A percentile compares a stretch with the other conserved stretches of the same genome.
These are phyloP conservation scores for Cylindrotheca fusiformis DNA, from an alignment of 108 stramenopile species.

Conservation along the genomic window DNA sequence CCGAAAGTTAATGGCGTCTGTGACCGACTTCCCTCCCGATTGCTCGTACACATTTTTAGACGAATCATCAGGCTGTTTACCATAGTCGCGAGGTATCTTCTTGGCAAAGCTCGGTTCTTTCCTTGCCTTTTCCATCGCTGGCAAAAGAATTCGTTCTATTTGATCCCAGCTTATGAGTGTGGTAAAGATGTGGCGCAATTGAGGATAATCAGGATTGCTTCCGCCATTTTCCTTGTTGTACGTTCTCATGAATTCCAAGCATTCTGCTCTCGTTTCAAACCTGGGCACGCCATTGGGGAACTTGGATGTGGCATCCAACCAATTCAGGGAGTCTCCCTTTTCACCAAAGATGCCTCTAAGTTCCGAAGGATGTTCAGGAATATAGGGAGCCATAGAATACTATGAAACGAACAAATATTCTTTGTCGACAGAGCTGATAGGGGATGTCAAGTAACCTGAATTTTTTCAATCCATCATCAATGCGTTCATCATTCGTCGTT, in stretches of 20 bases:
- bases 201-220: slow-evolving; percentile 78
- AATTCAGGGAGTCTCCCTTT: slow-evolving; percentile 75
- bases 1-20: slow-evolving; percentile 70
- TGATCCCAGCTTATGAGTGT: slow-evolving; percentile 85
- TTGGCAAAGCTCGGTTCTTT: slow-evolving; percentile 59
- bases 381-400: too few relatives aligned
- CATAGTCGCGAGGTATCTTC: slow-evolving; percentile 54
- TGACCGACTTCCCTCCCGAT: slow-evolving; percentile 45
- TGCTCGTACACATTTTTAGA: slow-evolving; percentile 70
- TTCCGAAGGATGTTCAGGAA: slow-evolving; percentile 47
- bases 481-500: too few relatives aligned
- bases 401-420: too few relatives aligned
- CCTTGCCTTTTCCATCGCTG: slow-evolving; percentile 74
- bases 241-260: slow-evolving; percentile 69
- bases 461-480: too few relatives aligned
- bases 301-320: slow-evolving; percentile 66
- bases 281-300: slow-evolving; percentile 89
- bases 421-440: too few relatives aligned
- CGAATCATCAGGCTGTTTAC: slow-evolving; percentile 39
- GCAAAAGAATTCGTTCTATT: slow-evolving; percentile 71
- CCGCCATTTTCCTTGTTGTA: slow-evolving; percentile 78
- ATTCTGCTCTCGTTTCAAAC: slow-evolving; percentile 64
- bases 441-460: too few relatives aligned
- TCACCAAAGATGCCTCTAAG: slow-evolving; percentile 80
- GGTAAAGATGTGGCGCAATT: slow-evolving; percentile 85